Evolutionary conservation across 768 basidiomycete species (phyloP), one percentile per base, ranked within the genome.

Genomic region (Heimioporus sp.): DNA sequence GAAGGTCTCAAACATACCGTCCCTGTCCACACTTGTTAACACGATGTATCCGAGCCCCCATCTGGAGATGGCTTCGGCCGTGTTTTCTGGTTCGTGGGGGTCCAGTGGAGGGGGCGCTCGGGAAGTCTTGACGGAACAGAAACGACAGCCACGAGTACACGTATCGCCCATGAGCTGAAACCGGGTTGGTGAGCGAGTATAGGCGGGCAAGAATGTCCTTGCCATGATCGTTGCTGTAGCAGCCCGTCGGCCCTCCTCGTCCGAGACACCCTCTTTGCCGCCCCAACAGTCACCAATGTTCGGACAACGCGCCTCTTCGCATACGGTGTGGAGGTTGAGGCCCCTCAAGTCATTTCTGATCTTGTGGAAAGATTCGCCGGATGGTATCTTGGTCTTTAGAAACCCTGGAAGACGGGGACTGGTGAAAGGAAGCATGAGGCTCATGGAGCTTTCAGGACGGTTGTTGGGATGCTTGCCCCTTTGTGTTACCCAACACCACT

Each of bases 271-370:
- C 31, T 80, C 76, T 62, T 85, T 86, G 10, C 94, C 94, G 38
- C 97, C 93, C 97, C 97, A 99, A 64, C 97, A 99, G 64, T 98
- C 96, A n/a, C 96, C 97, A 50, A 99, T 98, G 64, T 99, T 99
- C 0, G 97, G 97, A 76, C 97, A 99, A 56, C 95, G 81, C 34
- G 97, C 97, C 68, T 99, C 97, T 71, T 99, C 97, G 64, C 97
- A 99, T 2, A 99, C 97, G 0, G 97, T 99, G 64, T 97, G 93
- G 43, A 99, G 75, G 9, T 82, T 82, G 2, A 99, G 80, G 2
- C 95, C 96, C 47, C 97, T 78, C 13, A 99, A 78, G 70, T 99
- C 97, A 59, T 87, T 90, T 80, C 96, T 98, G 57, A 99, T 98
- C 64, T 84, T 91, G 57, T 82, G 86, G 69, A 87, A 99, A 2